phyloP scores from a whole-genome alignment of 1,139 yeast species.

The Yamadazyma siamensis region DNA sequence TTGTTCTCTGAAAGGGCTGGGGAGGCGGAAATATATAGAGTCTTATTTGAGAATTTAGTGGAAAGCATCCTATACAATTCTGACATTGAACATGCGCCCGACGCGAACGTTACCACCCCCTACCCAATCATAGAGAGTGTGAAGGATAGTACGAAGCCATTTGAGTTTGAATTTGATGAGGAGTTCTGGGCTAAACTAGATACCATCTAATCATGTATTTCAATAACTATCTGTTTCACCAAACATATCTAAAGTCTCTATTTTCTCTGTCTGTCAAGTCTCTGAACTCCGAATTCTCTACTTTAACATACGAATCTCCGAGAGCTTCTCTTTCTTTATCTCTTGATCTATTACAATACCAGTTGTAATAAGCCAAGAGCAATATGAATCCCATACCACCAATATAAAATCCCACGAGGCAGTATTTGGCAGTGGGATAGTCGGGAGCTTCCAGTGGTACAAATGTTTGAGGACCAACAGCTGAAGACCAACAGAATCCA shows the following conservation, averaged over 20 bases:
- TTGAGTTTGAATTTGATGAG: conserved; percentile 13
- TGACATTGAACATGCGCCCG: conserved; percentile 3
- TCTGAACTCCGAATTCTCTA: conserved; percentile 11
- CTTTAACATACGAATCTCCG: conserved; percentile 10
- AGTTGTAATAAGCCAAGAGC: conserved; percentile 7
- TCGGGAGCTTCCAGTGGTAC: conserved; percentile 20
- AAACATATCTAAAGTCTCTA: conserved; percentile 17
- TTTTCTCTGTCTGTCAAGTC: conserved; percentile 17
- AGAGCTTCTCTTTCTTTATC: conserved; percentile 19
- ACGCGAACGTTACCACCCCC: neutral
- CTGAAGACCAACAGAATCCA: conserved; percentile 19
- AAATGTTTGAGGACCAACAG: conserved; percentile 26
- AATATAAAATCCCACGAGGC: conserved; percentile 16
- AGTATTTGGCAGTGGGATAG: conserved; percentile 14
- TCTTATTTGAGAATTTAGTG: conserved; percentile 17
- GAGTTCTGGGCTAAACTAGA: conserved; percentile 13
- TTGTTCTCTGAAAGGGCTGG: conserved; percentile 20
- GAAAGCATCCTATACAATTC: conserved; percentile 15
- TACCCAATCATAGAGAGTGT: neutral
- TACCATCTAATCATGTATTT: no score
- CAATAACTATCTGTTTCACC: no score
- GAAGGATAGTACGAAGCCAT: conserved; percentile 8
- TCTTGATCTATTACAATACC: conserved; percentile 10
- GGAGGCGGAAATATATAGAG: conserved; percentile 19
- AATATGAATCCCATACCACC: conserved; percentile 16